phyloP scores from a whole-genome alignment of 352 stramenopile genomes.

The Pythium sp. region DNA sequence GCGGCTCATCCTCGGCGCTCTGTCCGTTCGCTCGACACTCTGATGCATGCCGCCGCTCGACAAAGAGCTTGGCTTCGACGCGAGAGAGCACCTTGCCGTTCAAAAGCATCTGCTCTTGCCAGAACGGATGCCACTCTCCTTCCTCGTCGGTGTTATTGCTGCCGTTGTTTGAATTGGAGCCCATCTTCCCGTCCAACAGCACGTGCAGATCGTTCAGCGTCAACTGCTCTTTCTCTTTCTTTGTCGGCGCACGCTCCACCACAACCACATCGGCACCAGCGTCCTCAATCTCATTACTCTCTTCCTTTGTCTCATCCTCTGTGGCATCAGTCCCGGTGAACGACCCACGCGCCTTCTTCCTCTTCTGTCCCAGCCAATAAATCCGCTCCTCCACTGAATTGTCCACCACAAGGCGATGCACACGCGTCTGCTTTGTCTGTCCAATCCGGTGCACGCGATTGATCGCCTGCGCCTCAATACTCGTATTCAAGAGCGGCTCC shows the following conservation, averaged over 20 bases:
- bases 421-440: slow-evolving; percentile 74
- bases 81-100: slow-evolving; percentile 34
- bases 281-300: slow-evolving; percentile 12
- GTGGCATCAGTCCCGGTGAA: neutral
- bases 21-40: slow-evolving; percentile 23
- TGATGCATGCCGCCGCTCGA: slow-evolving; percentile 36
- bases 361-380: slow-evolving; percentile 44
- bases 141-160: neutral
- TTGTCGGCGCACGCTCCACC: slow-evolving; percentile 36
- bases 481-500: slow-evolving; percentile 86
- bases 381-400: slow-evolving; percentile 90
- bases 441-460: slow-evolving; percentile 91
- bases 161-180: neutral
- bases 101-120: slow-evolving; percentile 38
- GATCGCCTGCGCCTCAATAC: slow-evolving; percentile 86
- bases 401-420: slow-evolving; percentile 89
- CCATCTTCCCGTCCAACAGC: slow-evolving; percentile 31
- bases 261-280: slow-evolving; percentile 16
- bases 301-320: slow-evolving; percentile 11
- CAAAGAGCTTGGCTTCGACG: slow-evolving; percentile 27
- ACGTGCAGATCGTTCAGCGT: slow-evolving; percentile 49
- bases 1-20: neutral
- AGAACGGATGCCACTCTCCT: slow-evolving; percentile 30
- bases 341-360: neutral
- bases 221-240: slow-evolving; percentile 54